phyloP scores from a whole-genome alignment of 768 basidiomycete species.

The Auricularia auricula-judae region DNA sequence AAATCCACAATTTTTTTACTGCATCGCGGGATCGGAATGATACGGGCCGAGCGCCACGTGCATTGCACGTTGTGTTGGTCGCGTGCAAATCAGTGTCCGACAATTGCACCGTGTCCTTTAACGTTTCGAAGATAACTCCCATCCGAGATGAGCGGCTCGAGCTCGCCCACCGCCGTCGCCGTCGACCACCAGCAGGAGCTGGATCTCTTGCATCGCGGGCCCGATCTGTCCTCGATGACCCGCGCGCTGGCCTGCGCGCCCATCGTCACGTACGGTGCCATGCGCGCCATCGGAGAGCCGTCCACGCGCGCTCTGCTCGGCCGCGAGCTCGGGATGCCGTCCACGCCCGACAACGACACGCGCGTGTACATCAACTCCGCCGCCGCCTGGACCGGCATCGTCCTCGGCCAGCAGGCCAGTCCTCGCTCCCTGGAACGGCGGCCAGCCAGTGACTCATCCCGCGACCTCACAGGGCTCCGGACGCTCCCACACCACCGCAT shows the following conservation, averaged over 20 bases:
- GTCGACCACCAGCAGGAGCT: background rate
- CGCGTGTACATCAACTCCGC: background rate
- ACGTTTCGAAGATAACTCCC: background rate
- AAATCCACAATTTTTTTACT: background rate
- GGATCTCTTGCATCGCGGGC: background rate
- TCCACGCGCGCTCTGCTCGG: background rate
- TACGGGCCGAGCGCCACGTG: too few relatives aligned
- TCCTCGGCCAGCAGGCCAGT: background rate
- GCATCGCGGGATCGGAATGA: too few relatives aligned
- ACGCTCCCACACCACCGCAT: background rate
- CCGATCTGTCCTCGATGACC: background rate
- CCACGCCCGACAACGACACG: background rate
- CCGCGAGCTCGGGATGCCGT: background rate
- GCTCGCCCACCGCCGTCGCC: background rate
- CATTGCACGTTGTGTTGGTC: too few relatives aligned
- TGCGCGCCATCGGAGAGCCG: background rate
- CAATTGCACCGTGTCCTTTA: too few relatives aligned
- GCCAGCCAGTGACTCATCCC: background rate
- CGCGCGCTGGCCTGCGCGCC: background rate
- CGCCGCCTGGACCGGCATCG: background rate
- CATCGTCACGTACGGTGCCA: background rate
- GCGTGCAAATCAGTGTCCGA: too few relatives aligned
- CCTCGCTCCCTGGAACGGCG: background rate
- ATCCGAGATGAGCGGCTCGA: background rate
- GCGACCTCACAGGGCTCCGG: background rate